A percentile compares a stretch with the other conserved stretches of the same genome.
These are phyloP conservation scores for Beta macrorhiza DNA, from an alignment of 179 eudicot genomes.

Conservation along the genomic window DNA sequence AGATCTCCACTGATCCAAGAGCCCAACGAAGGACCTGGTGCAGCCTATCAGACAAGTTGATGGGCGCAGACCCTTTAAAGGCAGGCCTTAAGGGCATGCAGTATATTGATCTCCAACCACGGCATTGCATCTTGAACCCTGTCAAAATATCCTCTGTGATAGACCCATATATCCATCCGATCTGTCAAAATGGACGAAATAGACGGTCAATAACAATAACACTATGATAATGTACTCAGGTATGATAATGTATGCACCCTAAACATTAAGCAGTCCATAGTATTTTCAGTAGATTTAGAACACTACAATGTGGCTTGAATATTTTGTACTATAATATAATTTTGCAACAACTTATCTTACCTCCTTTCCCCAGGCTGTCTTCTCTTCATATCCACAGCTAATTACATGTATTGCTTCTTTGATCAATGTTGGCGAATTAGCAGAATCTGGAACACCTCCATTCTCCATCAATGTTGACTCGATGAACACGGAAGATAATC, in stretches of 20 bases:
- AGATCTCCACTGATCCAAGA: conserved; percentile 50
- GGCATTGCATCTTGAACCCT: conserved; percentile 55
- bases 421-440: conserved; percentile 43
- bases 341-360: conserved; percentile 17
- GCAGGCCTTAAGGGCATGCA: conserved; percentile 53
- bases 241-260: background rate
- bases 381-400: conserved; percentile 56
- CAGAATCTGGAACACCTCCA: conserved; percentile 50
- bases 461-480: conserved; percentile 53
- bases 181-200: conserved; percentile 30
- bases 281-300: background rate
- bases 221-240: background rate
- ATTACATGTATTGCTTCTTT: conserved; percentile 54
- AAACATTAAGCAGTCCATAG: background rate
- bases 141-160: conserved; percentile 51
- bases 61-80: conserved; percentile 56
- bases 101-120: conserved; percentile 55
- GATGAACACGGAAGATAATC: conserved; percentile 47
- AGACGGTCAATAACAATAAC: background rate
- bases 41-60: conserved; percentile 48
- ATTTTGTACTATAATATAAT: background rate
- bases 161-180: conserved; percentile 59
- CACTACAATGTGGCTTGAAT: background rate
- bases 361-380: conserved; percentile 60
- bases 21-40: conserved; percentile 59